phyloP scores from a whole-genome alignment of 208 protist species.

The Strigomonas culicis region DNA sequence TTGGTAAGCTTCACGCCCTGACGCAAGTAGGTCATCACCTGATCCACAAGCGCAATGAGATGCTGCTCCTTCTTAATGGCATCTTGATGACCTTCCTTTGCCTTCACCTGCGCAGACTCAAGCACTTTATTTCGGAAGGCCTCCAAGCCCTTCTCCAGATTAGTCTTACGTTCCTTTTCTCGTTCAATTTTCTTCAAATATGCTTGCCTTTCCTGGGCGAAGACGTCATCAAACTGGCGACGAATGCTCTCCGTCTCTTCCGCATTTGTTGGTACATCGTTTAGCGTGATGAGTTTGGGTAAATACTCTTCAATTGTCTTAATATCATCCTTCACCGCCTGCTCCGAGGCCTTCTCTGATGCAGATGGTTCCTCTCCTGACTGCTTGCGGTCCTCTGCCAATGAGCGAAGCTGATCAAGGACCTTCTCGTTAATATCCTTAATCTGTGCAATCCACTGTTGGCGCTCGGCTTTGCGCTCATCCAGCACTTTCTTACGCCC shows the following conservation, averaged over 20 bases:
- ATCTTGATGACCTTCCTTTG: conserved; percentile 81
- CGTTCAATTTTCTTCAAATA: conserved; percentile 79
- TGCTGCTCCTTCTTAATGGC: conserved; percentile 83
- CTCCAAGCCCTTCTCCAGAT: conserved; percentile 84
- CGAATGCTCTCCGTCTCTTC: conserved; percentile 86
- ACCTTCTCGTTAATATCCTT: conserved; percentile 87
- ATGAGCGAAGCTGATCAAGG: conserved; percentile 57
- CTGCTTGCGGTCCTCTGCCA: conserved; percentile 72
- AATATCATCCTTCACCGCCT: conserved; percentile 74
- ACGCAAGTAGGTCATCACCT: conserved; percentile 85
- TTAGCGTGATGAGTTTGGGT: conserved; percentile 86
- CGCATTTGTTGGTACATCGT: conserved; percentile 72
- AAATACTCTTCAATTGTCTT: conserved; percentile 84
- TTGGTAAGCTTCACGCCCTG: conserved; percentile 87
- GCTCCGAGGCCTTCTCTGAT: conserved; percentile 76
- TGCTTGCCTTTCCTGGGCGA: conserved; percentile 73
- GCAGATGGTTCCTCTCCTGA: conserved; percentile 56
- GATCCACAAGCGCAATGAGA: conserved; percentile 74
- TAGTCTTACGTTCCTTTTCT: conserved; percentile 83
- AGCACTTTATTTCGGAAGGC: conserved; percentile 78
- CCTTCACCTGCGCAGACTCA: conserved; percentile 70
- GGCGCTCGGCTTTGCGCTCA: conserved; percentile 71
- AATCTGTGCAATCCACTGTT: conserved; percentile 90
- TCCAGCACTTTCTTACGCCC: conserved; percentile 66
- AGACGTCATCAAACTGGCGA: conserved; percentile 86